These are phyloP conservation scores for Magnaporthiopsis rhizophila DNA, from an alignment of 2,329 filamentous ascomycete genomes.

Conservation along the genomic window DNA sequence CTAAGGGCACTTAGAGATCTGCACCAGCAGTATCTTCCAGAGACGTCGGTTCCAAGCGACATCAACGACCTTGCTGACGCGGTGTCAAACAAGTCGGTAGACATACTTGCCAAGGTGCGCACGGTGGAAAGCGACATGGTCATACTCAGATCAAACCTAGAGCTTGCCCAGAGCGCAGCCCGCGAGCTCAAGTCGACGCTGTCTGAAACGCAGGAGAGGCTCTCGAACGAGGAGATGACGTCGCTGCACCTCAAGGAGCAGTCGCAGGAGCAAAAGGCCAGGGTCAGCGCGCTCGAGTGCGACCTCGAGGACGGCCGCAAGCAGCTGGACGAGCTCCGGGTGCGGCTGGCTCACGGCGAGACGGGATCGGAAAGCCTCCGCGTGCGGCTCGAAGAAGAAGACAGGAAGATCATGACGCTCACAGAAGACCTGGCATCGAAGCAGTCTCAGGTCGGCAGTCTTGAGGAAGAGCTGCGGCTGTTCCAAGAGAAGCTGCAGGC, in stretches of 20 bases:
- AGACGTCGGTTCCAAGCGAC: constrained; percentile 43
- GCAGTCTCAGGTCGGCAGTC: constrained; percentile 65
- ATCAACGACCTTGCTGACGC: constrained; percentile 50
- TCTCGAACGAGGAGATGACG: constrained; percentile 44
- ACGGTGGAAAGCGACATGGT: constrained; percentile 51
- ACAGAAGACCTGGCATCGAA: constrained; percentile 64
- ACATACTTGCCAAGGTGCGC: constrained; percentile 51
- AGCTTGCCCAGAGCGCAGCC: constrained; percentile 46
- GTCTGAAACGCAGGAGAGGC: constrained; percentile 40
- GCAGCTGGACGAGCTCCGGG: constrained; percentile 60
- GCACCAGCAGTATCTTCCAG: constrained; percentile 50
- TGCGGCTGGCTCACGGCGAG: constrained; percentile 72
- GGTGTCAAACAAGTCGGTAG: constrained; percentile 49
- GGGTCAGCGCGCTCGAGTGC: constrained; percentile 42
- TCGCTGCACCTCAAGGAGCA: constrained; percentile 45
- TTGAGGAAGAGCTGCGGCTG: constrained; percentile 67
- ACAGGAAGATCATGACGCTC: constrained; percentile 59
- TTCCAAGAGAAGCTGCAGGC: constrained; percentile 57
- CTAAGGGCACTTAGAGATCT: constrained; percentile 49
- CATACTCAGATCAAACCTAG: constrained; percentile 56
- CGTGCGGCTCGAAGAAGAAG: constrained; percentile 67
- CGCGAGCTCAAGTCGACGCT: constrained; percentile 51
- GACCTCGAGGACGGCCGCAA: constrained; percentile 57
- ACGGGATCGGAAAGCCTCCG: constrained; percentile 74
- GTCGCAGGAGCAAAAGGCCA: constrained; percentile 45